Conservation (phyloP, 108 stramenopile species). For the Nitzschia sp. region DNA sequence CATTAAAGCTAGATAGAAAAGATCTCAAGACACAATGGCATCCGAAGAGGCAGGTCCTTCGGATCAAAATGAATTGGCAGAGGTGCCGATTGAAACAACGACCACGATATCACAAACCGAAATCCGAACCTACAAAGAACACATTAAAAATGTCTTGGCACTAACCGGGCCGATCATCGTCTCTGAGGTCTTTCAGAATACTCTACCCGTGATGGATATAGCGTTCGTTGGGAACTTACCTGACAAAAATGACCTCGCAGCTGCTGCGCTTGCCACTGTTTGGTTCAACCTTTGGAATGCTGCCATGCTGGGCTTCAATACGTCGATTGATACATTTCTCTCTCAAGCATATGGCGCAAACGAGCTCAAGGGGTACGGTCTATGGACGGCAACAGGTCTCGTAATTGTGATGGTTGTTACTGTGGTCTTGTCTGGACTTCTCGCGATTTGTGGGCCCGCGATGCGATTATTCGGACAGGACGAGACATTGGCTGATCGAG, state of each 20-base stretch:
- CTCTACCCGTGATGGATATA: constrained; percentile 39
- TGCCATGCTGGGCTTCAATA: constrained; percentile 45
- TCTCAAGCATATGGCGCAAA: constrained; percentile 47
- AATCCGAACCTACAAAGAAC: constrained; percentile 14
- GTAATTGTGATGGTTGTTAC: constrained; percentile 26
- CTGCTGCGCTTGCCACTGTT: constrained; percentile 43
- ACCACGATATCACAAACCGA: no score
- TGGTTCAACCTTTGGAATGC: constrained; percentile 58
- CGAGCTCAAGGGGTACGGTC: constrained; percentile 28
- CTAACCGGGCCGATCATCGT: constrained; percentile 40
- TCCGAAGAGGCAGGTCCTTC: no score
- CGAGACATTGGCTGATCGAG: constrained; percentile 29
- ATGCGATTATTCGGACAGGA: constrained; percentile 51
- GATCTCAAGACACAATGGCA: no score
- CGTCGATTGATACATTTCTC: constrained; percentile 48
- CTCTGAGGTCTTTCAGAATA: constrained; percentile 47
- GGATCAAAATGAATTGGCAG: no score
- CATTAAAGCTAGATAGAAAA: no score
- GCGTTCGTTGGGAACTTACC: constrained; percentile 43
- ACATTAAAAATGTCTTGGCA: constrained; percentile 23
- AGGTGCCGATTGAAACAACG: no score
- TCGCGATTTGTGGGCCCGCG: constrained; percentile 39
- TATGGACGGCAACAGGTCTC: constrained; percentile 41
- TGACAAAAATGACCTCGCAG: constrained; percentile 44
- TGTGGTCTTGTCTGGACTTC: constrained; percentile 21